Base-by-base conservation (phyloP, 371 early-diverging fungal species). In the Mucor plumbeus region DNA sequence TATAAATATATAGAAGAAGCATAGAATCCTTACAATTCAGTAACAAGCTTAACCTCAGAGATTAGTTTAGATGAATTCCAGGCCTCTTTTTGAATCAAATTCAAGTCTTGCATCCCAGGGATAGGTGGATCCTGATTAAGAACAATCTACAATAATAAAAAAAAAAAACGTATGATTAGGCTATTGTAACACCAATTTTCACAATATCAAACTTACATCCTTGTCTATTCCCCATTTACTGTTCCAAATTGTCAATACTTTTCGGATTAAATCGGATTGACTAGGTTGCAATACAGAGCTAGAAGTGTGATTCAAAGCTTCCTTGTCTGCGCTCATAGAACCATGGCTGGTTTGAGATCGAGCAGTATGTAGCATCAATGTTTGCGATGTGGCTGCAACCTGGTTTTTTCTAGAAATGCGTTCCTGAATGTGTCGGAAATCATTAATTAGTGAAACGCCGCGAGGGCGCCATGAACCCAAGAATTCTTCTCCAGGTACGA, bases 401-500 rank as follows among this genome's bases (percentile, higher is more conserved):
- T 79, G 76, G 5, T 70, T 65, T 56, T 80, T 80, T 21, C 72
- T 71, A 14, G 55, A 36, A 19, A 87, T 71, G n/a, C 68, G 69
- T 13, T 80, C 79, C n/a, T 72, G 74, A 14, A 85, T 78, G 21
- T 73, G 70, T 61, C 78, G 70, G 66, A 82, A 92, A 47, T 88
- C 88, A 40, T 84, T 75, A 15, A 95, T 84, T 26, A 91, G 72
- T 0, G 87, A 89, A 13, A 91, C 87, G 4, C 93, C 92, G 0
- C 90, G 83, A 0, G 94, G 94, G 56, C 85, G 78, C 94, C 94
- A 95, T 1, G 75, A 73, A 3, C 82, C 88, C 54, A 93, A 69
- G 35, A 85, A 82, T 65, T 95, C 95, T 65, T 93, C 92, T 34
- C 95, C 96, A 14, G 93, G 88, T 1, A 95, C 88, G 65, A 91